Conservation (phyloP, 1,284 basidiomycete species). For the Sporisorium graminicola region DNA sequence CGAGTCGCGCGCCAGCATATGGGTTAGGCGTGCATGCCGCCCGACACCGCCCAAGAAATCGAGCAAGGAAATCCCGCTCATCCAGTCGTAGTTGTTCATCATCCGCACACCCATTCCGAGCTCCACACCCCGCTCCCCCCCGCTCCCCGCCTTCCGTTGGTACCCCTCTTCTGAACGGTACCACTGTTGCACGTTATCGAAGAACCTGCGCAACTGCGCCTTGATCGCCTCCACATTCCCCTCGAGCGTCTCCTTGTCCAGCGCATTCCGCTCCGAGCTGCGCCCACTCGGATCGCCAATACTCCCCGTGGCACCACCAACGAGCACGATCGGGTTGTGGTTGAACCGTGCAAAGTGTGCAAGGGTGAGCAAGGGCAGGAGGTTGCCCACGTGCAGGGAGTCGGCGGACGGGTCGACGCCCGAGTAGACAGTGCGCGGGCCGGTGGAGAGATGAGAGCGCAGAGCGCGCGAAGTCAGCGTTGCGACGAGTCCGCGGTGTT, state of each 20-base stretch:
- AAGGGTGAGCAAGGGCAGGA: constrained; percentile 86
- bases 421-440: constrained; percentile 77
- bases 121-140: background rate
- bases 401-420: constrained; percentile 93
- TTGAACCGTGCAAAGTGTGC: constrained; percentile 87
- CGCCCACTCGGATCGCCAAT: constrained; percentile 97
- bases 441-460: constrained; percentile 16
- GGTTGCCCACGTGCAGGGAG: constrained; percentile 91
- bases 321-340: constrained; percentile 73
- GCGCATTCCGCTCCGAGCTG: constrained; percentile 81
- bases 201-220: constrained; percentile 79
- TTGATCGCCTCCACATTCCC: constrained; percentile 80
- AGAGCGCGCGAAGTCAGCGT: constrained; percentile 52
- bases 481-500: constrained; percentile 45
- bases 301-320: constrained; percentile 95
- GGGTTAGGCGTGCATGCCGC: constrained; percentile 83
- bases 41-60: constrained; percentile 89
- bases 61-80: constrained; percentile 79
- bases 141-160: background rate
- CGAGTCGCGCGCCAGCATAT: constrained; percentile 91
- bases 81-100: constrained; percentile 89
- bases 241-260: constrained; percentile 76
- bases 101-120: constrained; percentile 35
- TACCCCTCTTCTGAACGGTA: constrained; percentile 7
- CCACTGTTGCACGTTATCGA: constrained; percentile 76